Conservation (phyloP, 192 early-diverging fungal genomes). For the Backusella circina region DNA sequence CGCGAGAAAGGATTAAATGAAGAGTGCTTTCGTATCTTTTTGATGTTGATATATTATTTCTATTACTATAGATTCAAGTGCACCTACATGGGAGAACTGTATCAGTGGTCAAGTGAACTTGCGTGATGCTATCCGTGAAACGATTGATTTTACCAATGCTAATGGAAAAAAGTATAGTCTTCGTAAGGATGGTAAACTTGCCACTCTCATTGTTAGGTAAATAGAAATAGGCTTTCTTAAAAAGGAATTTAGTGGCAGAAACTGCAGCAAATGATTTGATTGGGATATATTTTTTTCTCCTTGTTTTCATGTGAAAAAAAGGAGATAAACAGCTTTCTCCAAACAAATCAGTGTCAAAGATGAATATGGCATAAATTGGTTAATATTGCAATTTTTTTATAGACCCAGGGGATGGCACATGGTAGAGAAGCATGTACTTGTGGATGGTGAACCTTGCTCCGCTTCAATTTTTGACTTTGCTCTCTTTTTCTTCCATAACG, state of each 20-base stretch:
- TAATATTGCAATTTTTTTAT: not conserved
- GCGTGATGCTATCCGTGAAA: conserved; percentile 84
- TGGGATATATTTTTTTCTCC: not conserved
- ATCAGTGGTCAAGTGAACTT: conserved; percentile 89
- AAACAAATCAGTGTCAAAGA: not conserved
- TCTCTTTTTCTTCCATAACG: conserved; percentile 98
- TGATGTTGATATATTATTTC: not conserved
- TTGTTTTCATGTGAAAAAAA: not conserved
- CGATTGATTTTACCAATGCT: conserved; percentile 79
- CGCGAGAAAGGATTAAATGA: not conserved
- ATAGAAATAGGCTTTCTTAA: not conserved
- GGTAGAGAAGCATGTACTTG: conserved; percentile 90
- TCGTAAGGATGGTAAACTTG: conserved; percentile 81
- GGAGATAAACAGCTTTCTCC: not conserved
- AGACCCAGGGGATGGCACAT: conserved; percentile 98
- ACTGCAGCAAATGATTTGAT: not conserved
- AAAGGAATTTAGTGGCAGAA: not conserved
- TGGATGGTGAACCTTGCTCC: conserved; percentile 88
- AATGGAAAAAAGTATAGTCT: conserved; percentile 94
- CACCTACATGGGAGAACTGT: conserved; percentile 93
- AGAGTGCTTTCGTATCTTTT: not conserved
- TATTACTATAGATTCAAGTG: conserved; percentile 74
- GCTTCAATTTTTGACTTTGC: conserved; percentile 97
- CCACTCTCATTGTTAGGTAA: conserved; percentile 86
- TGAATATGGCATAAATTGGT: not conserved